Evolutionary conservation across 257 asterid genomes (phyloP).

Genomic region (Parsonsia alboflavescens): DNA sequence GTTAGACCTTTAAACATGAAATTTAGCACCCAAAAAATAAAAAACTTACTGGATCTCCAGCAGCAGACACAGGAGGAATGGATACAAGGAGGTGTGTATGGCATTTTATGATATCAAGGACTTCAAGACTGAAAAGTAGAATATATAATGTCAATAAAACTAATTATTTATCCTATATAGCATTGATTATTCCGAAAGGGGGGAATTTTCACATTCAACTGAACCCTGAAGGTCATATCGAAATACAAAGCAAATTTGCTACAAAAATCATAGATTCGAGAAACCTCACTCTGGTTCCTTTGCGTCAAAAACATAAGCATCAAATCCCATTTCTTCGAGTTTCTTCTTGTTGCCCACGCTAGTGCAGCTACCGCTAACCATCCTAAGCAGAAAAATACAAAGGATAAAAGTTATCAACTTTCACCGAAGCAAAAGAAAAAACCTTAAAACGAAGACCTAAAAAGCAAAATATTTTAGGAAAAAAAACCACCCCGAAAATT

Average conservation of each 20-base stretch:
- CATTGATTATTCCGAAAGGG: background rate
- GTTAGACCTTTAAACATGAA: too few relatives aligned
- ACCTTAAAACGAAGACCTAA: background rate
- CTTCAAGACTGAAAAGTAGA: constrained; percentile 43
- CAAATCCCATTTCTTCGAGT: constrained; percentile 60
- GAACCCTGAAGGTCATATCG: background rate
- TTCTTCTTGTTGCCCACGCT: constrained; percentile 45
- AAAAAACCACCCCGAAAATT: background rate
- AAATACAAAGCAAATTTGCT: background rate
- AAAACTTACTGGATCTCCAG: constrained; percentile 72
- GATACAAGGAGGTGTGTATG: constrained; percentile 77
- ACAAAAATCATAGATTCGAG: background rate
- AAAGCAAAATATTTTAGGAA: background rate
- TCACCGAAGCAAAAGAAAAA: background rate
- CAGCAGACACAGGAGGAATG: constrained; percentile 54
- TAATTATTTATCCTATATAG: background rate
- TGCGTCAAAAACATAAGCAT: constrained; percentile 57
- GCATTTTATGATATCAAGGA: constrained; percentile 54
- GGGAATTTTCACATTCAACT: background rate
- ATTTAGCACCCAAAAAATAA: too few relatives aligned
- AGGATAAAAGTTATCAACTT: background rate
- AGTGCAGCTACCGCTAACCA: constrained; percentile 76
- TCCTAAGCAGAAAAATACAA: constrained; percentile 34
- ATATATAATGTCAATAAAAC: background rate
- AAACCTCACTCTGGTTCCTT: constrained; percentile 51